Percentiles rank a stretch among this genome's conserved stretches.
Conservation (phyloP, 805 yeast species). For the Candida sakaeoensis region DNA sequence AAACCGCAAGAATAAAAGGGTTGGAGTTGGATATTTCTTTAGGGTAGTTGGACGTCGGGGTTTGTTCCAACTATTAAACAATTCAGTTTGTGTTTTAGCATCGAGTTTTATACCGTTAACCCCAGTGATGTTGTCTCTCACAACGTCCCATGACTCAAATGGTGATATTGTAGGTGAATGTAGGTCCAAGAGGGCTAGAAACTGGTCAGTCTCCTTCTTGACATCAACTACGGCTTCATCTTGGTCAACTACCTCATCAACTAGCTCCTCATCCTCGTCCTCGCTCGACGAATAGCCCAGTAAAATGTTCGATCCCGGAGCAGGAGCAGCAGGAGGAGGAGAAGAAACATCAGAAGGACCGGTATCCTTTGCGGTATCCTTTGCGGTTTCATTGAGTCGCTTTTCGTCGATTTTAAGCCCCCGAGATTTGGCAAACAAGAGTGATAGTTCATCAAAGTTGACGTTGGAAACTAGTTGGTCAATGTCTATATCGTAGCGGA, state of each 20-base stretch:
- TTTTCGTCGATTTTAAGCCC: conserved; percentile 15
- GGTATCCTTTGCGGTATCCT: no score
- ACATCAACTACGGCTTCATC: background rate
- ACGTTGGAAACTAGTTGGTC: conserved; percentile 18
- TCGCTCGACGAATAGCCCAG: conserved; percentile 25
- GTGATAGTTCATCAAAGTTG: conserved; percentile 27
- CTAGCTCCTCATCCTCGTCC: conserved; percentile 19
- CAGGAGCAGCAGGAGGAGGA: no score
- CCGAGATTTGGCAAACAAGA: conserved; percentile 24
- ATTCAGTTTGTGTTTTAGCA: conserved; percentile 12
- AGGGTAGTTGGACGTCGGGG: conserved; percentile 8
- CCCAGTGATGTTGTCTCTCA: conserved; percentile 32
- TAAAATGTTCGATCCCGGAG: no score
- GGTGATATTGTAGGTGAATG: conserved; percentile 22
- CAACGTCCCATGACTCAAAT: conserved; percentile 36
- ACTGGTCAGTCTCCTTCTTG: conserved; percentile 16
- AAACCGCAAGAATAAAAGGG: conserved; percentile 18
- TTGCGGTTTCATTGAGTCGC: conserved; percentile 5
- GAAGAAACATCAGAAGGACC: no score
- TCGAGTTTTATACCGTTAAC: conserved; percentile 17
- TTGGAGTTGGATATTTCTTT: conserved; percentile 19
- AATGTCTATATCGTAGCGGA: conserved; percentile 18
- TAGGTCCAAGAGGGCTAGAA: conserved; percentile 23
- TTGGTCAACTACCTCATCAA: no score
- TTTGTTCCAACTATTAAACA: conserved; percentile 26